Evolutionary conservation across 495 filamentous ascomycete species (phyloP).

Genomic region (Hypoxylon rickii): DNA sequence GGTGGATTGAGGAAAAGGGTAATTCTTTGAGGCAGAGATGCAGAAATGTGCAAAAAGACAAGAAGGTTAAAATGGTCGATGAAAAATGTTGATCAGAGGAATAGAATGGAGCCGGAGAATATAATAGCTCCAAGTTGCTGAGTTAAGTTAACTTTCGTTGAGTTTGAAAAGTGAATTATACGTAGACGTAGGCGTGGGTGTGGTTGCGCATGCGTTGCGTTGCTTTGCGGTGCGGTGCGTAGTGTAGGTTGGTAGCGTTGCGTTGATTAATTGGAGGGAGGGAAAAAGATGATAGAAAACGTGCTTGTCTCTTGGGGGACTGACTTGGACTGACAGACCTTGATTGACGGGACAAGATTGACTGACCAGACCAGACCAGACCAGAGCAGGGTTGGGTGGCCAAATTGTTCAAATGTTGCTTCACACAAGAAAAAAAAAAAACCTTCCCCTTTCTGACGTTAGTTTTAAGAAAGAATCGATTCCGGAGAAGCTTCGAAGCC

Average conservation of each 20-base stretch:
- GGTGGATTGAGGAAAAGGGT: neutral
- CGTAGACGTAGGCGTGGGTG: neutral
- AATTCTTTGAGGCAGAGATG: too few species aligned
- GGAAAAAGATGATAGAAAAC: constrained; percentile 14
- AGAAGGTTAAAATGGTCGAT: neutral
- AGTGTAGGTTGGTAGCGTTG: too few species aligned
- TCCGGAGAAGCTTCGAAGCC: neutral
- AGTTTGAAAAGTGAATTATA: neutral
- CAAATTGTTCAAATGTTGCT: constrained; percentile 9
- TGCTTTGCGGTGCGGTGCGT: too few species aligned
- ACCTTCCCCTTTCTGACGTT: neutral
- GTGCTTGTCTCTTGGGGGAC: constrained; percentile 12
- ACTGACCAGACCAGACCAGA: too few species aligned
- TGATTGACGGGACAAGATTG: too few species aligned
- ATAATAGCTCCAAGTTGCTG: too few species aligned
- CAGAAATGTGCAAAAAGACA: too few species aligned
- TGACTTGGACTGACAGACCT: too few species aligned
- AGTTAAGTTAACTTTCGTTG: too few species aligned
- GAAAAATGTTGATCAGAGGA: too few species aligned
- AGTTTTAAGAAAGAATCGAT: constrained; percentile 9
- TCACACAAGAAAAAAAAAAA: too few species aligned
- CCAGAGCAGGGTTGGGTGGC: constrained; percentile 21
- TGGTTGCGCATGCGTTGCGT: neutral
- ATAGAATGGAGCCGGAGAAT: neutral
- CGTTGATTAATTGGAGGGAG: constrained; percentile 14